Evolutionary conservation across 2,329 filamentous ascomycete species (phyloP).

Genomic region (Botrytis medusae): DNA sequence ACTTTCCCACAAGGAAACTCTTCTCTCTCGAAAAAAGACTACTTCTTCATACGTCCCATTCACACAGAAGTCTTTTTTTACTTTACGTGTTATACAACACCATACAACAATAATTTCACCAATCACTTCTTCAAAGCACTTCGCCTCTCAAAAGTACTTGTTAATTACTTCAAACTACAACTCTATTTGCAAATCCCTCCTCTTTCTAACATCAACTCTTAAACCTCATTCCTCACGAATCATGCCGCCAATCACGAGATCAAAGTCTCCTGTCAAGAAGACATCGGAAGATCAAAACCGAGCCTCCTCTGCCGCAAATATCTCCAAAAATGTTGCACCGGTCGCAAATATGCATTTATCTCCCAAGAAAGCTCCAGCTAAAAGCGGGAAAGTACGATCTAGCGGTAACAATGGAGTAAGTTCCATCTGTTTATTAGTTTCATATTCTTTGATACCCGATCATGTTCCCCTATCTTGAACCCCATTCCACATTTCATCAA

Average conservation of each 20-base stretch:
- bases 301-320: background rate
- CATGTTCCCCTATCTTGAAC: background rate
- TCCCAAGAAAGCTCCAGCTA: background rate
- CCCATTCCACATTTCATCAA: background rate
- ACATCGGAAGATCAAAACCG: background rate
- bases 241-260: background rate
- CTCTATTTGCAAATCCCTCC: background rate
- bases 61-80: background rate
- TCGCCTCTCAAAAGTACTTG: background rate
- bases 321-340: background rate
- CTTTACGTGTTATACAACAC: background rate
- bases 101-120: background rate
- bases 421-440: background rate
- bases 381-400: background rate
- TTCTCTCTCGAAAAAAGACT: background rate
- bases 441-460: background rate
- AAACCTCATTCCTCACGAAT: too few relatives aligned
- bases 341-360: background rate
- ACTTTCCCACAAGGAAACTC: background rate
- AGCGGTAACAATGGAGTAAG: background rate
- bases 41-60: background rate
- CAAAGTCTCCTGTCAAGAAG: background rate
- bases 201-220: background rate
- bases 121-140: background rate
- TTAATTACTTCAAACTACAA: background rate